These are phyloP conservation scores for Fusarium marasasianum DNA, from an alignment of 2,329 filamentous ascomycete genomes.

Conservation along the genomic window DNA sequence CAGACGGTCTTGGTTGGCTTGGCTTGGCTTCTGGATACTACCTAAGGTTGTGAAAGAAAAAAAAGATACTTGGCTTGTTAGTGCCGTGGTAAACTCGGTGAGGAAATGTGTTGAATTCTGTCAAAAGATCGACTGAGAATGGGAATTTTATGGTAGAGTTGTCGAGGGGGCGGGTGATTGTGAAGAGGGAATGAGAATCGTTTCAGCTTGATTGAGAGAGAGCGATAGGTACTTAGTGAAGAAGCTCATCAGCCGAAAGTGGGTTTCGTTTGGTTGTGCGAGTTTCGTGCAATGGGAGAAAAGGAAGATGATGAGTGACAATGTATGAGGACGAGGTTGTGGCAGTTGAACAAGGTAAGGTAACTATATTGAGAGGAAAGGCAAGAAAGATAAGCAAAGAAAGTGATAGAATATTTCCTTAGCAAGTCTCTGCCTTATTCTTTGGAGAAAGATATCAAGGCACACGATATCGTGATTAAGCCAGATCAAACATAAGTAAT, in stretches of 20 bases:
- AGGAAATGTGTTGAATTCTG: not conserved
- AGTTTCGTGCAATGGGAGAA: slow-evolving; percentile 9
- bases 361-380: not conserved
- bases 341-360: not conserved
- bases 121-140: not conserved
- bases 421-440: not conserved
- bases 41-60: not conserved
- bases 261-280: slow-evolving; percentile 2
- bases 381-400: not conserved
- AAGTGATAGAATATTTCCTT: not conserved
- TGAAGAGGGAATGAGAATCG: not conserved
- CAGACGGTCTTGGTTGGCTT: not conserved
- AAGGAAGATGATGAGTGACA: not conserved
- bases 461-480: not conserved
- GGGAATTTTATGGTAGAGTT: not conserved
- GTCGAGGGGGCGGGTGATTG: not conserved
- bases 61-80: not conserved
- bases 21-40: slow-evolving; percentile 5
- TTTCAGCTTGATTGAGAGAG: not conserved
- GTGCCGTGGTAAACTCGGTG: not conserved
- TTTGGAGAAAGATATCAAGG: not conserved
- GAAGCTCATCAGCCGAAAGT: slow-evolving; percentile 8
- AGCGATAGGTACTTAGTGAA: not conserved
- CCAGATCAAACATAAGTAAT: not conserved
- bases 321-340: not conserved